A percentile compares a stretch with the other conserved stretches of the same genome.
Evolutionary conservation across 129 eudicot species (phyloP).

Genomic region (Pseudognaphalium luteoalbum): DNA sequence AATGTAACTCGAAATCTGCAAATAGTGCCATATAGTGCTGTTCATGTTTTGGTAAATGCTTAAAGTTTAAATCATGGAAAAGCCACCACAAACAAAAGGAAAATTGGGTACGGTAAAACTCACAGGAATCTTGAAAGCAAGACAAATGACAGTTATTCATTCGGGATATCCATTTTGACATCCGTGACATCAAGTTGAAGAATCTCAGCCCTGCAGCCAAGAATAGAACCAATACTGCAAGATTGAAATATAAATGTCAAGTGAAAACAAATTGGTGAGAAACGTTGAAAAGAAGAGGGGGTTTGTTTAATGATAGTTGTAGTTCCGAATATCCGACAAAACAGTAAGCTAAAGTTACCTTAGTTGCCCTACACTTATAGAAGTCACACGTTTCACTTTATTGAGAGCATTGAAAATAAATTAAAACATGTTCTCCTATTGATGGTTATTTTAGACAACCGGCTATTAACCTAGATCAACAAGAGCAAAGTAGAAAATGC

Average conservation of each 20-base stretch:
- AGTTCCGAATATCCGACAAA: neutral
- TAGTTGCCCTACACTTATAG: neutral
- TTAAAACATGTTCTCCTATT: neutral
- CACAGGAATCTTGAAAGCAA: slow-evolving; percentile 13
- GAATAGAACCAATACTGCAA: slow-evolving; percentile 89
- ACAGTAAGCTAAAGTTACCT: neutral
- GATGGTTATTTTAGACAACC: neutral
- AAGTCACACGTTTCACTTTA: neutral
- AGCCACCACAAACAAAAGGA: neutral
- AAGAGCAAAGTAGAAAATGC: neutral
- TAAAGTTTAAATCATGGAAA: neutral
- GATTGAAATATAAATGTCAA: neutral
- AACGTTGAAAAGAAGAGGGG: neutral
- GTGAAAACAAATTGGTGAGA: neutral
- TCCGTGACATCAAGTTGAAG: slow-evolving; percentile 96
- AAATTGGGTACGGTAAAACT: neutral
- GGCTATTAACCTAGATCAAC: neutral
- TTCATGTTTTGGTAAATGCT: neutral
- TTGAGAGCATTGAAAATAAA: neutral
- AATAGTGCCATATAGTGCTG: neutral
- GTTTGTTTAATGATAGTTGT: neutral
- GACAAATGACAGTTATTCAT: slow-evolving; percentile 10
- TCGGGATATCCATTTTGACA: slow-evolving; percentile 79
- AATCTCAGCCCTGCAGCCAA: slow-evolving; percentile 95
- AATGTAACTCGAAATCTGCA: slow-evolving; percentile 3